phyloP scores from a whole-genome alignment of 2,329 filamentous ascomycete species.

The Truncatella angustata region DNA sequence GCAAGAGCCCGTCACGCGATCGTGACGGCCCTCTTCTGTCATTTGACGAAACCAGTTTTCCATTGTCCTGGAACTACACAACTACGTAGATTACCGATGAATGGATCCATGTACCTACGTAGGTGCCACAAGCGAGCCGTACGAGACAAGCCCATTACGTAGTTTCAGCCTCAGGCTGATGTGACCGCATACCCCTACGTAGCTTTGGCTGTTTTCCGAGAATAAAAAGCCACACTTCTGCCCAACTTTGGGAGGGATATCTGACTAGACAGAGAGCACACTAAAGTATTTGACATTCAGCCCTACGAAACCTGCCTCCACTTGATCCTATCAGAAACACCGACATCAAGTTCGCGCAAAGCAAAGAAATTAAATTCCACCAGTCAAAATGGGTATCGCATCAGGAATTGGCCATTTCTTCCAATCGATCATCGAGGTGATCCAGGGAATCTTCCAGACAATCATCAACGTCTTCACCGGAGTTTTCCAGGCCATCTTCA shows the following conservation, averaged over 20 bases:
- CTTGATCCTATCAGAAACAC: background rate
- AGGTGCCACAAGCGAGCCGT: background rate
- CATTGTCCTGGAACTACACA: no score
- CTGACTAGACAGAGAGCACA: background rate
- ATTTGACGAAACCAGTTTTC: no score
- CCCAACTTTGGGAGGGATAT: background rate
- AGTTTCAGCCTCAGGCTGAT: conserved; percentile 2
- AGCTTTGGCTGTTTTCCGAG: background rate
- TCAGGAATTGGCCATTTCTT: conserved; percentile 27
- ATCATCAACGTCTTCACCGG: conserved; percentile 25
- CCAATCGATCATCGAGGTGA: conserved; percentile 21
- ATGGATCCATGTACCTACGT: no score
- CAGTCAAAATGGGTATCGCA: conserved; percentile 25
- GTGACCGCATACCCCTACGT: background rate
- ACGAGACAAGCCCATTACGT: conserved; percentile 1
- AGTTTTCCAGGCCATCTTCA: conserved; percentile 21
- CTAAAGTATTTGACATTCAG: background rate
- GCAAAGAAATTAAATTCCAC: background rate
- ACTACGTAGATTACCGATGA: no score
- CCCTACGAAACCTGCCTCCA: background rate
- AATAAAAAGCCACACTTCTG: conserved; percentile 7
- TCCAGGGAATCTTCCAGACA: conserved; percentile 22
- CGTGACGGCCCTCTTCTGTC: no score
- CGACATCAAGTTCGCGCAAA: background rate
- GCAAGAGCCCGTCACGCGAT: no score